Base-by-base conservation (phyloP, 768 basidiomycete species). In the Asterophora lycoperdoides region DNA sequence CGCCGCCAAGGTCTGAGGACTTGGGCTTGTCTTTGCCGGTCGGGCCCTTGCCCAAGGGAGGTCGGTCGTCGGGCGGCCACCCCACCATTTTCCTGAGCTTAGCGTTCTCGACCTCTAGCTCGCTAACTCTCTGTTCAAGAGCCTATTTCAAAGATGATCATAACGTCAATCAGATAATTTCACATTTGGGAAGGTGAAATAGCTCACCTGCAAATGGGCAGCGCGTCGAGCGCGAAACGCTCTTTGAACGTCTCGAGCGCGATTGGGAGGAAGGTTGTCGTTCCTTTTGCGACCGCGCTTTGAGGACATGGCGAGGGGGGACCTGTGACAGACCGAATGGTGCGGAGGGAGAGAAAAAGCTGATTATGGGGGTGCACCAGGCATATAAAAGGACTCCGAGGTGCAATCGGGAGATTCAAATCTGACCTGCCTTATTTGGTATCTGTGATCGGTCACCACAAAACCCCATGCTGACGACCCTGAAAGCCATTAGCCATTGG, bases 161-260 rank as follows among this genome's bases (percentile, higher is more conserved):
- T 55, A 62, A 61, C 48, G 50, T 50, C 3, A 52, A 50, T 62
- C 68, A 67, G 72, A 53, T 42, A 72, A 77, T 69, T 70, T 69
- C 64, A 71, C 59, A 68, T 66, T 56, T 23, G 44, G 50, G 56
- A 52, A 62, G 68, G 62, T 61, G 57, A 56, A 65, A 63, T 56
- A 58, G 61, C 64, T 51, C 58, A 89, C 88, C 74, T 86, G 79
- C 46, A 94, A 76, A 66, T 93, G 91, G 48, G 89, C 89, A 53
- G 90, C 90, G 58, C 91, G 80, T 56, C 92, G 75, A 29, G 91
- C 92, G 54, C 91, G 79, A 72, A 93, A 94, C 8, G 90, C 91
- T 61, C 91, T 71, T 64, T 94, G 91, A 14, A 93, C 89, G 60
- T 93, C 92, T 49, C 92, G 74, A 23, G 91, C 90, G 54, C 90